Conservation (phyloP, 2,329 filamentous ascomycete species). For the Hypoxylon sp. region DNA sequence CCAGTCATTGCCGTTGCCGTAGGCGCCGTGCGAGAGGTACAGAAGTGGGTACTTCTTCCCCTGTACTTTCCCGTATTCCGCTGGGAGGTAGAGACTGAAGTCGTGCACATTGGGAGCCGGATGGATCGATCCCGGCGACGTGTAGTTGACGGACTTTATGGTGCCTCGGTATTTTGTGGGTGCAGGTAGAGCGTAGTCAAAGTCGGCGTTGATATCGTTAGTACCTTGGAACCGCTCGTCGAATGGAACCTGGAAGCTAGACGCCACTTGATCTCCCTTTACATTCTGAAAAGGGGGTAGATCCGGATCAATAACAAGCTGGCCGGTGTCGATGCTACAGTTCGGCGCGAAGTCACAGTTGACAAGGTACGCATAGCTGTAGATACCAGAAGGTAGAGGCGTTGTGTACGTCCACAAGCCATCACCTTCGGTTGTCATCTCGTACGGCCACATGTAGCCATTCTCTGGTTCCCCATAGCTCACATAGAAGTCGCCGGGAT, state of each 20-base stretch:
- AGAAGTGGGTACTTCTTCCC: slow-evolving; percentile 49
- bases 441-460: slow-evolving; percentile 47
- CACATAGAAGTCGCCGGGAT: slow-evolving; percentile 50
- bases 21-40: slow-evolving; percentile 51
- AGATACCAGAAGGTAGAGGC: slow-evolving; percentile 49
- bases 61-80: slow-evolving; percentile 42
- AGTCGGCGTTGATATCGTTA: slow-evolving; percentile 42
- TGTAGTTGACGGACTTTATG: slow-evolving; percentile 50
- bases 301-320: slow-evolving; percentile 51
- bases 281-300: slow-evolving; percentile 49
- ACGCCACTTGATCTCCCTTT: slow-evolving; percentile 47
- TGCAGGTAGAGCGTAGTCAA: slow-evolving; percentile 47
- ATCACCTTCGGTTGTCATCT: slow-evolving; percentile 44
- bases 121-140: slow-evolving; percentile 49
- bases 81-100: slow-evolving; percentile 48
- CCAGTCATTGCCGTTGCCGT: slow-evolving; percentile 51
- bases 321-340: slow-evolving; percentile 49
- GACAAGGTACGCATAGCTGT: slow-evolving; percentile 50
- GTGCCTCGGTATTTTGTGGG: slow-evolving; percentile 42
- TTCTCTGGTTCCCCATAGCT: slow-evolving; percentile 27
- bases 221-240: slow-evolving; percentile 46
- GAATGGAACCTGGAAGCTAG: slow-evolving; percentile 51
- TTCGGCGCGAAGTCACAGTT: slow-evolving; percentile 47
- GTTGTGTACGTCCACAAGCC: slow-evolving; percentile 49
- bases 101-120: slow-evolving; percentile 50